These are phyloP conservation scores for Litchi chinensis DNA, from an alignment of 345 rosid species.

Conservation along the genomic window DNA sequence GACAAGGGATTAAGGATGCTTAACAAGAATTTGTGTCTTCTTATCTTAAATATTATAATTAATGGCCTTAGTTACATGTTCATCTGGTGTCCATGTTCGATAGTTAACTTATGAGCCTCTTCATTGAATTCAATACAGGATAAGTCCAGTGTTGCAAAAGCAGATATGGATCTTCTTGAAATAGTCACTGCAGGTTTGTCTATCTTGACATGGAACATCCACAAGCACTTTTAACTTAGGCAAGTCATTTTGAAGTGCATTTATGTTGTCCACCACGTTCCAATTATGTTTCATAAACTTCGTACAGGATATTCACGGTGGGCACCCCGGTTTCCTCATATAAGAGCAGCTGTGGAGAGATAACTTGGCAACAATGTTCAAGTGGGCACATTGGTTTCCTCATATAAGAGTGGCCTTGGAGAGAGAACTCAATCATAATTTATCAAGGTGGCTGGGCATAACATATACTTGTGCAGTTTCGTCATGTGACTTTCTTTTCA, in stretches of 20 bases:
- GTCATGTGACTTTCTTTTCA: background rate
- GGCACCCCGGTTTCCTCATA: slow-evolving; percentile 59
- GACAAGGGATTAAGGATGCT: background rate
- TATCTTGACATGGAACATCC: background rate
- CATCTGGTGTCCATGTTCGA: background rate
- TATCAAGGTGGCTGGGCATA: background rate
- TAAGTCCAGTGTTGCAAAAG: slow-evolving; percentile 31
- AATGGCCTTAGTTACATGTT: slow-evolving; percentile 1
- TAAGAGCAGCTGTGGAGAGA: slow-evolving; percentile 35
- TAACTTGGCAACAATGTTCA: slow-evolving; percentile 44
- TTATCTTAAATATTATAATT: background rate
- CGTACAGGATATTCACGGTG: slow-evolving; percentile 62
- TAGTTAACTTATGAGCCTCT: background rate
- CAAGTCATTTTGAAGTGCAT: background rate
- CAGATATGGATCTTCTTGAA: slow-evolving; percentile 66
- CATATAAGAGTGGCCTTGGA: slow-evolving; percentile 31
- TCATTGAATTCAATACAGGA: slow-evolving; percentile 13
- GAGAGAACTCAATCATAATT: slow-evolving; percentile 14
- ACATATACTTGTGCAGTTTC: background rate
- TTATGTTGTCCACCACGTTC: background rate
- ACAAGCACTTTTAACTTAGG: background rate
- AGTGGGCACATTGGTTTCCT: slow-evolving; percentile 69
- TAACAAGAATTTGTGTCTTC: background rate
- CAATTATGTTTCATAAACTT: background rate
- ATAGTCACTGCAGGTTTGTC: slow-evolving; percentile 61